These are phyloP conservation scores for Penicillium waksmanii DNA, from an alignment of 495 filamentous ascomycete genomes.

Conservation along the genomic window DNA sequence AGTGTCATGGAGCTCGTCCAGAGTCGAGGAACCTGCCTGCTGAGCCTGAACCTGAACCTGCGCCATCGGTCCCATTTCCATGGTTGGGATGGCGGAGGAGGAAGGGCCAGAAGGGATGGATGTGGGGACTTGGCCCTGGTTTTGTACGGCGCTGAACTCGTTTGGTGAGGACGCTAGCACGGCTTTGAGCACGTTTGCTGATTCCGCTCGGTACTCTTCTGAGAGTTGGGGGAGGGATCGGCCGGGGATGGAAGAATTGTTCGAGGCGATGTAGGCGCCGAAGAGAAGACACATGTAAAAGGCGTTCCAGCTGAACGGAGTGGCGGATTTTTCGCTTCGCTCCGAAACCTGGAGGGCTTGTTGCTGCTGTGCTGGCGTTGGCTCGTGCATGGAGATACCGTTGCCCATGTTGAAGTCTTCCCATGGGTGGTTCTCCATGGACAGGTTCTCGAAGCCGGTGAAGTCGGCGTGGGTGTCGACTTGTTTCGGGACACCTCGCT, in stretches of 20 bases:
- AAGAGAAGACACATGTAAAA: constrained; percentile 87
- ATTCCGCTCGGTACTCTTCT: constrained; percentile 90
- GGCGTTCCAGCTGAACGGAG: constrained; percentile 62
- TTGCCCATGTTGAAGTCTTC: constrained; percentile 78
- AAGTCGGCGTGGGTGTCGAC: constrained; percentile 69
- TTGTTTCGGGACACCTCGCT: constrained; percentile 62
- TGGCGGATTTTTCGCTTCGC: constrained; percentile 68
- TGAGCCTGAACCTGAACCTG: constrained; percentile 17
- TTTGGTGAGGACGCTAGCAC: constrained; percentile 70
- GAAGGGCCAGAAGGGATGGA: constrained; percentile 39
- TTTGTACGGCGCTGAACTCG: constrained; percentile 38
- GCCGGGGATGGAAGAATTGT: constrained; percentile 62
- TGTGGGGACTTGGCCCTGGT: constrained; percentile 46
- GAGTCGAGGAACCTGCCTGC: constrained; percentile 59
- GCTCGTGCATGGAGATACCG: constrained; percentile 50
- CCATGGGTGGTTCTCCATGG: constrained; percentile 77
- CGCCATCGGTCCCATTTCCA: constrained; percentile 56
- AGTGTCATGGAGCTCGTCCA: constrained; percentile 74
- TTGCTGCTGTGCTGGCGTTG: constrained; percentile 21
- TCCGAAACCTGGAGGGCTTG: constrained; percentile 34
- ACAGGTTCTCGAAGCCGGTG: constrained; percentile 78
- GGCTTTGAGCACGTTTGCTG: constrained; percentile 84
- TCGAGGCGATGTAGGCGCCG: constrained; percentile 94
- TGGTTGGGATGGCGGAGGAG: constrained; percentile 50
- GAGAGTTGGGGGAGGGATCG: constrained; percentile 79